Conservation (phyloP, 192 early-diverging fungal genomes). For the Phycomyces nitens region DNA sequence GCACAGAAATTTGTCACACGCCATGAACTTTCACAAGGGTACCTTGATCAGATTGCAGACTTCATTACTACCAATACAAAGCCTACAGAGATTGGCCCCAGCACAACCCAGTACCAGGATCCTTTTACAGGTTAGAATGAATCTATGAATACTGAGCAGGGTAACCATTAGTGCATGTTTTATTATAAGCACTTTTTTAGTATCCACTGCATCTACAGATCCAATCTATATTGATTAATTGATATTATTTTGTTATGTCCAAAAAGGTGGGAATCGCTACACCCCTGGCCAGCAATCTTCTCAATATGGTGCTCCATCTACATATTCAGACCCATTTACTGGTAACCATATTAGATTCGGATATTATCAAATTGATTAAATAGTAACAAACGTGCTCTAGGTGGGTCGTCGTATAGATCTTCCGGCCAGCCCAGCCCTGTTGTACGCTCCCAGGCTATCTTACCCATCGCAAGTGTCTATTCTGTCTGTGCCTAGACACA, state of each 20-base stretch:
- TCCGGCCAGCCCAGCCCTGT: conserved; percentile 24
- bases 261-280: conserved; percentile 53
- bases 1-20: conserved; percentile 87
- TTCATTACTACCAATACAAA: conserved; percentile 90
- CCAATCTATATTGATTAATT: not conserved
- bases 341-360: too few species aligned
- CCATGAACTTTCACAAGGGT: conserved; percentile 78
- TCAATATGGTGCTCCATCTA: conserved; percentile 11
- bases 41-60: conserved; percentile 89
- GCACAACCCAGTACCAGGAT: conserved; percentile 36
- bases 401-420: conserved; percentile 4
- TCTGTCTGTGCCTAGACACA: too few species aligned
- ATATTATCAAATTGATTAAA: too few species aligned
- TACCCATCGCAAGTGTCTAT: not conserved
- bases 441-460: not conserved
- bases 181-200: too few species aligned
- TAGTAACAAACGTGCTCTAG: not conserved
- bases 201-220: conserved; percentile 3
- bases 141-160: too few species aligned
- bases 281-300: conserved; percentile 38
- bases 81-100: conserved; percentile 52
- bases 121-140: conserved; percentile 52
- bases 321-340: conserved; percentile 63
- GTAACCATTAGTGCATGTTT: too few species aligned
- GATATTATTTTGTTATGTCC: too few species aligned